A percentile compares a stretch with the other conserved stretches of the same genome.
These are phyloP conservation scores for Hortaea werneckii DNA, from an alignment of 2,329 filamentous ascomycete species.

Conservation along the genomic window DNA sequence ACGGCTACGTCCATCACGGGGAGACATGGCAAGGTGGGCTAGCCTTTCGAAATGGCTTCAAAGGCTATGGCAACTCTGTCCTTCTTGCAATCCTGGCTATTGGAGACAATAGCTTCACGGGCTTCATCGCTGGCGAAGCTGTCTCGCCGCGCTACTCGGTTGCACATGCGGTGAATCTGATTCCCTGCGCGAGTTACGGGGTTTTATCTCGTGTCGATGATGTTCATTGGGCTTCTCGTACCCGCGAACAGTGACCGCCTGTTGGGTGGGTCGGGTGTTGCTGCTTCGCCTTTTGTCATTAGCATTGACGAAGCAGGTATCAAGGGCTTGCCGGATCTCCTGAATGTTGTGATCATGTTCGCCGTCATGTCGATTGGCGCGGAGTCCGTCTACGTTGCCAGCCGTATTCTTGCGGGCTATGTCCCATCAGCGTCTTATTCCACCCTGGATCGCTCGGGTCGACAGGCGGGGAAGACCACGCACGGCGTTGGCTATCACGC, in stretches of 20 bases:
- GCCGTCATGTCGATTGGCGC: conserved; percentile 45
- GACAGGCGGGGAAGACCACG: conserved; percentile 74
- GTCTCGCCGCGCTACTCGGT: conserved; percentile 30
- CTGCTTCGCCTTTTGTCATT: conserved; percentile 54
- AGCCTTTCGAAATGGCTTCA: conserved; percentile 45
- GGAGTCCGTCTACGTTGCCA: conserved; percentile 47
- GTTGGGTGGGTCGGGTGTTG: conserved; percentile 12
- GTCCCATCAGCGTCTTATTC: conserved; percentile 52
- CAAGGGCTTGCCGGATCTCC: conserved; percentile 47
- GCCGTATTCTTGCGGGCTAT: conserved; percentile 43
- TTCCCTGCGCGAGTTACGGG: conserved; percentile 23
- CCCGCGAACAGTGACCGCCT: conserved; percentile 9
- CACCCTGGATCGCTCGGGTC: conserved; percentile 64
- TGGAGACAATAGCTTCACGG: conserved; percentile 19
- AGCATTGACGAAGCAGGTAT: conserved; percentile 51
- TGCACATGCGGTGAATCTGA: conserved; percentile 10
- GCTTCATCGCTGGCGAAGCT: conserved; percentile 33
- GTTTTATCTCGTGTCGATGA: conserved; percentile 27
- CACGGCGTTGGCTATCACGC: conserved; percentile 56
- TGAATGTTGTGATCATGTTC: conserved; percentile 55
- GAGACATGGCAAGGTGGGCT: conserved; percentile 12
- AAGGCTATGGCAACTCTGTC: conserved; percentile 48
- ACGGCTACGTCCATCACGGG: conserved; percentile 40
- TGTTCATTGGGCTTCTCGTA: conserved; percentile 20
- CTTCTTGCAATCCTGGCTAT: conserved; percentile 26